Base-by-base conservation (phyloP, 768 basidiomycete genomes). In the Lyophyllum decastes region DNA sequence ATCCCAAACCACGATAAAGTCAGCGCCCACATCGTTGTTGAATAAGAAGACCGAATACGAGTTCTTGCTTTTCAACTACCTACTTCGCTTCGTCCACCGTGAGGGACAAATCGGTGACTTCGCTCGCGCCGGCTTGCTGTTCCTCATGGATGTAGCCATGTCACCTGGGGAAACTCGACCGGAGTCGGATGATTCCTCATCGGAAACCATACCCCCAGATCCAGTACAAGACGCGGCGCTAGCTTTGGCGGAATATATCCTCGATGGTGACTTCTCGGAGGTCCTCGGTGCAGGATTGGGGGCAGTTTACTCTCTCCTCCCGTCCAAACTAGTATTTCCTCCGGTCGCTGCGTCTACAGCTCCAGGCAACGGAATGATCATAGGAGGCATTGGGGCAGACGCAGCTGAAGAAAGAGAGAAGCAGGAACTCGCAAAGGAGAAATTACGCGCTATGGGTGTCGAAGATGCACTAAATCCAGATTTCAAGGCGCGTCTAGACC, bases 231-330 rank as follows among this genome's bases (percentile, higher is more conserved):
- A 95, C 67, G 92, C 94, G 1, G 90, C 90, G 1, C 78, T 95
- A 43, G 90, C 92, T 8, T 77, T 98, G 38, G 93, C 93, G 19
- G 94, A 95, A 68, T 97, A 94, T 68, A 92, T 98, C 51, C 82
- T 97, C 17, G 93, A 96, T 66, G 93, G 95, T n/a, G 96, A 98
- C 72, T 96, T 97, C 70, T 93, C 94, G n/a, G 95, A 98, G 61
- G 96, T 98, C 11, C 83, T 98, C 46, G 94, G 89, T 17, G 96
- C 96, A 2, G 94, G 95, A 16, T 71, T 98, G 11, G 89, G 94
- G 3, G 96, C 96, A 0, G 90, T 96, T 1, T 98, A 96, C 68
- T 97, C 94, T 2, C 73, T 94, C 2, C 78, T 98, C 11, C 96
- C 96, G 0, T 85, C 87, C 19, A 97, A 97, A 72, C 80, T 98